A percentile compares a stretch with the other conserved stretches of the same genome.
Conservation (phyloP, 1,139 yeast species). For the Saccharomyces hybrid region DNA sequence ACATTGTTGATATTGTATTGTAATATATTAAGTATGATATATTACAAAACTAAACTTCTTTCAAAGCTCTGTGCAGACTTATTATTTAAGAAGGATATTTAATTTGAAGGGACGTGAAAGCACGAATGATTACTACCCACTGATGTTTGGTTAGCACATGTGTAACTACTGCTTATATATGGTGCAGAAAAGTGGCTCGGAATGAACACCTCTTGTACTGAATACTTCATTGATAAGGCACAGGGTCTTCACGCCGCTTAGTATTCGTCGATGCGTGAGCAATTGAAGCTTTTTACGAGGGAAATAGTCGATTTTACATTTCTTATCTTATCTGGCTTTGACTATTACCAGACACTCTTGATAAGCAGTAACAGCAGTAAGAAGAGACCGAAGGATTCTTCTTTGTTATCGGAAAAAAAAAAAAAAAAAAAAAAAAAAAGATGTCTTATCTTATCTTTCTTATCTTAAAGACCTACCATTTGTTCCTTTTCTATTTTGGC, state of each 20-base stretch:
- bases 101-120: neutral
- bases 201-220: neutral
- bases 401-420: neutral
- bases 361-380: neutral
- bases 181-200: neutral
- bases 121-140: neutral
- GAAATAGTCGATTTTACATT: neutral
- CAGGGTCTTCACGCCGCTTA: neutral
- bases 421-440: too few species aligned
- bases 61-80: neutral
- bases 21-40: neutral
- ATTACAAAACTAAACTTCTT: neutral
- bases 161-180: neutral
- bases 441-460: neutral
- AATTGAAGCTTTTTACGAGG: neutral
- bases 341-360: neutral
- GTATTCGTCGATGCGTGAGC: neutral
- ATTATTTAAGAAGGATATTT: neutral
- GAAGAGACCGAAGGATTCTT: neutral
- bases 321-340: neutral
- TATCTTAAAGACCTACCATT: neutral
- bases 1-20: slow-evolving; percentile 19
- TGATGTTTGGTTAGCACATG: neutral
- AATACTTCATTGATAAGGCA: neutral
- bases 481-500: neutral